phyloP scores from a whole-genome alignment of 257 asterid species.

The Solanum piurae region DNA sequence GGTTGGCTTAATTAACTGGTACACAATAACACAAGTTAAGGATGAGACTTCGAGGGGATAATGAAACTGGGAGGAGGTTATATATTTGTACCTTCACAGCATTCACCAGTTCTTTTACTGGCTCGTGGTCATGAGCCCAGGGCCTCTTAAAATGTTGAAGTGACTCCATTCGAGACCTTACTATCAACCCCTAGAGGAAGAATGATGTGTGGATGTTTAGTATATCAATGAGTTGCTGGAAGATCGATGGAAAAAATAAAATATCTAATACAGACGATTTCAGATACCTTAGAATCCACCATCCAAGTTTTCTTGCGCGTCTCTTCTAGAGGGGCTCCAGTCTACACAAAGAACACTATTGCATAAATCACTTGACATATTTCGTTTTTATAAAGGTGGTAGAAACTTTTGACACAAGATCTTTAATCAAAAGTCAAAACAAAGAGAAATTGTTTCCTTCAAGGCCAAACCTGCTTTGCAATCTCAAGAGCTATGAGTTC shows the following conservation, averaged over 20 bases:
- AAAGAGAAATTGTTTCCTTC: neutral
- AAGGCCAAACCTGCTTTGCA: constrained; percentile 60
- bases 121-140: constrained; percentile 84
- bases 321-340: constrained; percentile 72
- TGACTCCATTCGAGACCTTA: constrained; percentile 51
- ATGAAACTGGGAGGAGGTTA: neutral
- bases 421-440: neutral
- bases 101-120: constrained; percentile 45
- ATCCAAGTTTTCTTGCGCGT: constrained; percentile 82
- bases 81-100: constrained; percentile 60
- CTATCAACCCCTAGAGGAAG: constrained; percentile 56
- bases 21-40: constrained; percentile 2
- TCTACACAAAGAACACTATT: constrained; percentile 27
- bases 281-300: constrained; percentile 39
- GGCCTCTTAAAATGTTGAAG: constrained; percentile 84
- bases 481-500: constrained; percentile 92
- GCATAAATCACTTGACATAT: neutral
- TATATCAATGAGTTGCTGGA: neutral
- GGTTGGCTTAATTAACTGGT: constrained; percentile 75
- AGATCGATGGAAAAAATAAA: neutral
- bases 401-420: neutral
- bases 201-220: neutral
- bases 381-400: neutral
- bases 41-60: neutral
- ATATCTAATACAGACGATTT: neutral